Evolutionary conservation across 2,329 filamentous ascomycete species (phyloP).

Genomic region (Fusarium algeriense): DNA sequence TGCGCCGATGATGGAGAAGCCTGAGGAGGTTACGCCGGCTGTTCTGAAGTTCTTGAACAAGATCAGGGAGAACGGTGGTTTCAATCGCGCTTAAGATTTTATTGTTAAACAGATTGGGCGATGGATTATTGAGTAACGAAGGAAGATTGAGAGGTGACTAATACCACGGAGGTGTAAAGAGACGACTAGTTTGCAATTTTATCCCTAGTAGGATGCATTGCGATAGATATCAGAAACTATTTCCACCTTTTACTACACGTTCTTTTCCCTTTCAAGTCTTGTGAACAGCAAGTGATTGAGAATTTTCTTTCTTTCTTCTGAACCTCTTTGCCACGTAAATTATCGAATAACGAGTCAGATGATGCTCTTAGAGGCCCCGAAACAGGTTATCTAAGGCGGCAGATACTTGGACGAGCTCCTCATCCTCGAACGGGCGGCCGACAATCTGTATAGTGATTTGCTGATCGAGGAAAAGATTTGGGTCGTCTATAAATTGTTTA

Average conservation of each 20-base stretch:
- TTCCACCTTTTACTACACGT: not conserved
- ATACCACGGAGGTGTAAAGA: not conserved
- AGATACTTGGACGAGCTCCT: conserved; percentile 11
- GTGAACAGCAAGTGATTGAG: too few species aligned
- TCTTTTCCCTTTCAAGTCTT: not conserved
- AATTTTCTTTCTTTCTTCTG: too few species aligned
- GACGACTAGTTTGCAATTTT: too few species aligned
- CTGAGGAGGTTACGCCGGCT: conserved; percentile 10
- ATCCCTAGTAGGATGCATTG: not conserved
- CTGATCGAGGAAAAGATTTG: not conserved
- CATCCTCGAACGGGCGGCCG: conserved; percentile 19
- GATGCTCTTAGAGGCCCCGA: not conserved
- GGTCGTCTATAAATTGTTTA: not conserved
- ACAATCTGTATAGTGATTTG: conserved; percentile 19
- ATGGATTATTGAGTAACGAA: rapidly evolving
- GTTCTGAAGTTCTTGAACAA: conserved; percentile 18
- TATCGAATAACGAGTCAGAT: not conserved
- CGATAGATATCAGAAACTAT: not conserved
- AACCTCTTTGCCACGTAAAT: too few species aligned
- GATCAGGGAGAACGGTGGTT: not conserved
- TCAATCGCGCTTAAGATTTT: not conserved
- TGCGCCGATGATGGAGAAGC: conserved; percentile 27
- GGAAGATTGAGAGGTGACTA: not conserved
- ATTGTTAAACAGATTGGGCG: too few species aligned
- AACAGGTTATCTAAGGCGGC: not conserved